Base-by-base conservation (phyloP, 768 basidiomycete species). In the Podaxis mareebaensis region DNA sequence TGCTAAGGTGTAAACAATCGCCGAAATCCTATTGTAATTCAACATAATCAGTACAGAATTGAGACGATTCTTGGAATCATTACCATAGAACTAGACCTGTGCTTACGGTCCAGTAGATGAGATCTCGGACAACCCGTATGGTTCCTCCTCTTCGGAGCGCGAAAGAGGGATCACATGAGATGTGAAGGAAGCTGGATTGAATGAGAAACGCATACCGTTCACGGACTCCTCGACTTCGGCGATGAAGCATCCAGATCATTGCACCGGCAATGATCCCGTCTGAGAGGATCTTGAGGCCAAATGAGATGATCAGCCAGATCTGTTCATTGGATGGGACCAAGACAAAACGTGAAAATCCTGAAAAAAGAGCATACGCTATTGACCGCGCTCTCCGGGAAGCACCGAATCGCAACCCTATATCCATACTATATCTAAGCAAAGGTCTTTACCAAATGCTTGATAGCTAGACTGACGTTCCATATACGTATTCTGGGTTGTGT, bases 211-310 rank as follows among this genome's bases (percentile, higher is more conserved):
- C 49, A 6, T 39, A 60, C 58, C 26, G 48, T 26, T 60, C 11
- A 12, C 48, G 49, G 15, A 60, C 49, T n/a, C 58, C 58, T 15
- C 49, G 20, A 38, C 58, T 60, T 38, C 49, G 30, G 15, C 52
- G 46, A n/a, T 60, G 52, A 13, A 60, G 44, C 36, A 51, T 22
- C 58, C 58, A 60, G 22, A 13, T 60, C 58, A 60, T 60, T 22
- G 33, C 52, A 6, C 22, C 46, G 6, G 58, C 33, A 28, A 60
- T 60, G 17, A 51, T 38, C 44, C 49, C 58, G 20, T 60, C 58
- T 40, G 58, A 60, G 22, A 60, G 46, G 13, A 60, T 52, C 49
- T 60, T 60, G 49, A 52, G 28, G 38, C 22, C 20, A 26, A 52
- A 60, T 17, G 58, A 20, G 4, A 52, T 17, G 15, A 51, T n/a